phyloP scores from a whole-genome alignment of 805 yeast genomes.

The Candida cerambycidarum region DNA sequence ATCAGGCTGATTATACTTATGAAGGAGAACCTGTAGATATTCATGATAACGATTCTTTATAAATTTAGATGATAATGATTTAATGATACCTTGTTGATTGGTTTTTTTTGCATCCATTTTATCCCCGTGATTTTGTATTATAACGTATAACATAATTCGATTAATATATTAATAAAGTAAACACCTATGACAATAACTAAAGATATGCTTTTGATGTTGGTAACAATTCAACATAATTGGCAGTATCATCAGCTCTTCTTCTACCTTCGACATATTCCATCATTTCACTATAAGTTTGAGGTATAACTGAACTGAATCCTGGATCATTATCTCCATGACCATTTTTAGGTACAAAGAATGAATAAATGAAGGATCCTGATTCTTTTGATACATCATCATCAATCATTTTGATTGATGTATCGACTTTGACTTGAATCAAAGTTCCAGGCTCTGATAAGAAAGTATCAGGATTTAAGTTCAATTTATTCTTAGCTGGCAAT shows the following conservation, averaged over 20 bases:
- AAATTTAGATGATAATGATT: slow-evolving; percentile 5
- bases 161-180: slow-evolving; percentile 13
- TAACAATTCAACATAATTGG: slow-evolving; percentile 52
- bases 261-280: slow-evolving; percentile 88
- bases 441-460: slow-evolving; percentile 79
- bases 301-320: slow-evolving; percentile 75
- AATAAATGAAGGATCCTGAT: slow-evolving; percentile 85
- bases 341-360: slow-evolving; percentile 79
- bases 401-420: slow-evolving; percentile 71
- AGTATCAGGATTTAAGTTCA: slow-evolving; percentile 52
- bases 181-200: too few relatives aligned
- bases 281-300: slow-evolving; percentile 89
- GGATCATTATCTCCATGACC: slow-evolving; percentile 41
- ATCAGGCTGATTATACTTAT: slow-evolving; percentile 27
- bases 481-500: slow-evolving; percentile 55
- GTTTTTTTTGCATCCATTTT: too few relatives aligned
- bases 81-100: background rate
- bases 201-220: slow-evolving; percentile 17
- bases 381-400: slow-evolving; percentile 61
- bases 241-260: slow-evolving; percentile 84
- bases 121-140: too few relatives aligned
- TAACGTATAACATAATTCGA: slow-evolving; percentile 7
- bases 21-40: slow-evolving; percentile 37
- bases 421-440: slow-evolving; percentile 84
- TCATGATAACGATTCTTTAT: slow-evolving; percentile 32